Evolutionary conservation across 345 rosid genomes (phyloP), one percentile per base, ranked within the genome.

Genomic region (Aquilaria sinensis): DNA sequence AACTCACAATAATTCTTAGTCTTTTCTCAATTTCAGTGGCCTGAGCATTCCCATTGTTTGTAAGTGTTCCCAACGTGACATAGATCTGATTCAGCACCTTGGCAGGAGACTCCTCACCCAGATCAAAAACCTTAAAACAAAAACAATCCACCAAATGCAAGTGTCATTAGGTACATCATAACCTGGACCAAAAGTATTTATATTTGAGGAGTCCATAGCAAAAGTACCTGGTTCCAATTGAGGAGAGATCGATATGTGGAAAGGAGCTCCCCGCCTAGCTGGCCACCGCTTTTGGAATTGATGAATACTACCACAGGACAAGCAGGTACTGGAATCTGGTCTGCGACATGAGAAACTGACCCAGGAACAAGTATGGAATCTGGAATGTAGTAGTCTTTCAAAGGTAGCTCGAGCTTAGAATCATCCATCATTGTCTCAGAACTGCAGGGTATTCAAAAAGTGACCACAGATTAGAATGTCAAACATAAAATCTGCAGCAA

Each of bases 261-360:
- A 48, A 87, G 85, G 69, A 87, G 88, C 50, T 79, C 71, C 8
- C 78, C 78, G 7, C 90, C 90, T n/a, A 84, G 75, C 76, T 87
- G 90, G n/a, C 94, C 88, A 0, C 90, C 94, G 34, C 94, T 87
- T 72, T 66, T 87, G 31, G 90, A 70, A 74, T 87, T 87, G 60
- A 87, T 82, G 57, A 87, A 87, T 53, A 73, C 88, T 12, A 87
- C 60, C 63, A 84, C 86, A 5, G 94, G 94, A 70, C 88, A 82
- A 16, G 72, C 33, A 37, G 88, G 83, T 29, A 45, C 2, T 64
- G 53, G 31, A 4, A 14, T 47, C 33, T 57, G 6, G 55, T 31
- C 31, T 41, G 65, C 70, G 8, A 9, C 43, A 37, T 37, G 7
- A 37, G 43, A 37, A 37, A 37, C 43, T n/a, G 73, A 68, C 60